Evolutionary conservation across 1,284 basidiomycete genomes (phyloP), one percentile per base, ranked within the genome.

Genomic region (Golubevia sp.): DNA sequence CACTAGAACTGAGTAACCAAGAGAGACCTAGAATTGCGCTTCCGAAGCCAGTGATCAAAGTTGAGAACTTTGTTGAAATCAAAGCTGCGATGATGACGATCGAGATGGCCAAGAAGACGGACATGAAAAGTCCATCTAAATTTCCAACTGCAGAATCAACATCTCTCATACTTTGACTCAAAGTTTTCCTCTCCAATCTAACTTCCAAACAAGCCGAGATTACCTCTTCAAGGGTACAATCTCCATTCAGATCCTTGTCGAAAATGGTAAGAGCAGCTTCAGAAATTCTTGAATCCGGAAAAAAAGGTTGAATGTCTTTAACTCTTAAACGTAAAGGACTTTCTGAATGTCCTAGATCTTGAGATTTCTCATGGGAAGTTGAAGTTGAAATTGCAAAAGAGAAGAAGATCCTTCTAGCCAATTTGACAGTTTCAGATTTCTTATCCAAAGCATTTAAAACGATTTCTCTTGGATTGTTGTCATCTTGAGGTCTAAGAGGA

Each of bases 21-120:
- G 74, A 76, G 15, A 78, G 68, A 66, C 76, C 76, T 18, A 78
- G 73, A 38, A 78, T 63, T 15, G 73, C 58, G 1, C 73, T 70
- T 26, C 75, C 73, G 30, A 78, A 73, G 5, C 70, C 73, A 1
- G 75, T 67, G 48, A 76, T 70, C 23, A 77, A 66, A 15, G 72
- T 74, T 49, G 70, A 63, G 59, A 78, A 78, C 15, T 70, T 67
- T 51, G 67, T 61, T 5, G 68, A 71, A 3, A 77, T 50, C 64
- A 76, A 65, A 44, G 76, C 72, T 11, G 55, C 52, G 25, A 48
- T 66, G 62, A 78, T 75, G 59, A 73, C 65, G 52, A 68, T 65
- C 2, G 67, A 34, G 23, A 78, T 66, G 44, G 75, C 63, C 24
- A 73, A 18, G 49, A 70, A 78, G 58, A 74, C 54, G 44, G 70